These are phyloP conservation scores for Bisporella sp. DNA, from an alignment of 2,329 filamentous ascomycete species.

Conservation along the genomic window DNA sequence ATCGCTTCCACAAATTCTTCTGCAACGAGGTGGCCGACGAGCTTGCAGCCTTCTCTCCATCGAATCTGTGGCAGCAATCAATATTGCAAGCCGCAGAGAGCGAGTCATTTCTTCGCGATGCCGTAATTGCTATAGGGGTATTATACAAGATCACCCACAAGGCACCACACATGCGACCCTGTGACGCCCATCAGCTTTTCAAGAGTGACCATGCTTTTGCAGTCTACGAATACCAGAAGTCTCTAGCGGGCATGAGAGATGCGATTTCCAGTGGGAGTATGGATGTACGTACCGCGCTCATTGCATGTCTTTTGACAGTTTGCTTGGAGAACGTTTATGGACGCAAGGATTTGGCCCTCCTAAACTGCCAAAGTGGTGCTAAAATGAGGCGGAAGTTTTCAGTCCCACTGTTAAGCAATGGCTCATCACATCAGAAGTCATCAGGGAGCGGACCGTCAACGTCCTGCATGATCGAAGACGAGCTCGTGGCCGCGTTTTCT, in stretches of 20 bases:
- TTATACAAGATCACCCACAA: constrained; percentile 58
- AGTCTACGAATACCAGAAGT: too few species aligned
- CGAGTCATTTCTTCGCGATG: constrained; percentile 52
- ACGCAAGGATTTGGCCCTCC: constrained; percentile 51
- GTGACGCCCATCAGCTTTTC: constrained; percentile 1
- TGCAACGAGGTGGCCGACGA: constrained; percentile 50
- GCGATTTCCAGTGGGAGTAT: too few species aligned
- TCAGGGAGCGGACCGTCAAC: background rate
- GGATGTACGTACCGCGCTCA: too few species aligned
- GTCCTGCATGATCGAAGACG: constrained; percentile 28
- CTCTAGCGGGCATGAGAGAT: too few species aligned
- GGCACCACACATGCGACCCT: constrained; percentile 22
- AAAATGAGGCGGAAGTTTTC: constrained; percentile 25
- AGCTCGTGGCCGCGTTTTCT: constrained; percentile 53
- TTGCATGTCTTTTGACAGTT: too few species aligned
- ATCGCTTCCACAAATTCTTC: constrained; percentile 51
- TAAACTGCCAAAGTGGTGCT: constrained; percentile 50
- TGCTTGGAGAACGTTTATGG: constrained; percentile 39
- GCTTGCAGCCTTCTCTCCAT: constrained; percentile 57
- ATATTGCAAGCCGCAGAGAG: constrained; percentile 55
- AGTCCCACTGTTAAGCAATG: constrained; percentile 39
- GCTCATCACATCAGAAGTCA: constrained; percentile 30
- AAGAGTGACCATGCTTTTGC: constrained; percentile 26
- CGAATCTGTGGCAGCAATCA: constrained; percentile 52
- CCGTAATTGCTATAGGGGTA: constrained; percentile 55